Evolutionary conservation across 257 asterid species (phyloP), one percentile per base, ranked within the genome.

Genomic region (Nicotiana benthamiana): DNA sequence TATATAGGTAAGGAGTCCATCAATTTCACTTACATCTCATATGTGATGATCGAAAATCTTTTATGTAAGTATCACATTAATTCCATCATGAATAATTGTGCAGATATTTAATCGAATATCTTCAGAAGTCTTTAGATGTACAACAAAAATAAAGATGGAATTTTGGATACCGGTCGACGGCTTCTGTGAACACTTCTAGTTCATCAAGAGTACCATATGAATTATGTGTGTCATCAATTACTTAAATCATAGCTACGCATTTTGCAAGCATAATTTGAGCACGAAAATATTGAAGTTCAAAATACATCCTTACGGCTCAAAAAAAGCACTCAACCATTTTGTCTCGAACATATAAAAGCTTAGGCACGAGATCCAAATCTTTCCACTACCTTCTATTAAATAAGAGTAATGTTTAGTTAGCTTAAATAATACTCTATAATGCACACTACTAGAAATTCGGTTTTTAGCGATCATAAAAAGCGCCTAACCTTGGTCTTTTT

Each of bases 371-470:
- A 77, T 82, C 11, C 28, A 82, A 34, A 0, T 84, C 80, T n/a
- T 78, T 68, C 84, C 84, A 80, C 86, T 84, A 80, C 80, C 86
- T 72, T 65, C 51, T n/a, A n/a, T n/a, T n/a, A n/a, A n/a, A 48
- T 0, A 4, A 18, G 34, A n/a, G 9, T 2, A 3, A 72, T 24
- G 7, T 22, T 2, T 79, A 6, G 20, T 64, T 64, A 10, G 4
- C 2, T 13, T 1, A 17, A 9, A 53, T 46, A 24, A 56, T n/a
- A 4, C 13, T 17, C 6, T 16, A 17, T 2, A 30, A 24, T 16
- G n/a, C n/a, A n/a, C 28, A 27, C 28, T 27, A 27, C 28, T 27
- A 27, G 28, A 27, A 27, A 27, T 27, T 27, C 28, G 28, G 2
- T 1, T 27, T 27, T 27, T 27, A 27, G 28, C 2, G 28, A 27